phyloP scores from a whole-genome alignment of 257 asterid genomes.

The Nicotiana tomentosiformis region DNA sequence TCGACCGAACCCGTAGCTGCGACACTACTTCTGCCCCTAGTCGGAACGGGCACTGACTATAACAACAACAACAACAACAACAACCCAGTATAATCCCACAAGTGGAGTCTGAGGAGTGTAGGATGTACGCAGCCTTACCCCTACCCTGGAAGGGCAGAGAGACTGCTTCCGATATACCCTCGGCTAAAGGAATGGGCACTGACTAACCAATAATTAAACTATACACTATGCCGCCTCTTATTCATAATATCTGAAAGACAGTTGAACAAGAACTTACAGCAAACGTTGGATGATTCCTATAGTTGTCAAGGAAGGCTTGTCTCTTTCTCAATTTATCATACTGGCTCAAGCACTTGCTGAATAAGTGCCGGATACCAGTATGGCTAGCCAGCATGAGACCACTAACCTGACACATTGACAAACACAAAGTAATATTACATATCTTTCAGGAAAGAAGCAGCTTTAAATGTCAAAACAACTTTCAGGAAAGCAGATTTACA shows the following conservation, averaged over 20 bases:
- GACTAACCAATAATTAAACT: neutral
- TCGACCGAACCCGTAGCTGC: too few species aligned
- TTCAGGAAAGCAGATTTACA: neutral
- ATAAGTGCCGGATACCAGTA: conserved; percentile 98
- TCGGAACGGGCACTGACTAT: too few species aligned
- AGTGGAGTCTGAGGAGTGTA: too few species aligned
- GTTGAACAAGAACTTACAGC: conserved; percentile 58
- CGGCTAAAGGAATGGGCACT: neutral
- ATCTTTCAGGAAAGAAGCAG: neutral
- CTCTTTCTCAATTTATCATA: conserved; percentile 96
- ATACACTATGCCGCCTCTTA: neutral
- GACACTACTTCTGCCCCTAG: too few species aligned
- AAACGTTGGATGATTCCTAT: conserved; percentile 88
- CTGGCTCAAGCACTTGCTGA: conserved; percentile 93
- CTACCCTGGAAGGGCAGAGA: too few species aligned
- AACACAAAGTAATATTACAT: conserved; percentile 1
- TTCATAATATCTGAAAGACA: neutral
- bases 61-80: too few species aligned
- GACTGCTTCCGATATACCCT: too few species aligned
- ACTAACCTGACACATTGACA: conserved; percentile 56
- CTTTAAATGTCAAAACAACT: neutral
- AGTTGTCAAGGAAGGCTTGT: conserved; percentile 98
- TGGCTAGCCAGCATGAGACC: conserved; percentile 99
- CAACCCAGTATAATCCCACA: too few species aligned
- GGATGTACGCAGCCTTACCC: too few species aligned